A percentile compares a stretch with the other conserved stretches of the same genome.
Conservation (phyloP, 2,329 filamentous ascomycete species). For the Aspergillus fijiensis region DNA sequence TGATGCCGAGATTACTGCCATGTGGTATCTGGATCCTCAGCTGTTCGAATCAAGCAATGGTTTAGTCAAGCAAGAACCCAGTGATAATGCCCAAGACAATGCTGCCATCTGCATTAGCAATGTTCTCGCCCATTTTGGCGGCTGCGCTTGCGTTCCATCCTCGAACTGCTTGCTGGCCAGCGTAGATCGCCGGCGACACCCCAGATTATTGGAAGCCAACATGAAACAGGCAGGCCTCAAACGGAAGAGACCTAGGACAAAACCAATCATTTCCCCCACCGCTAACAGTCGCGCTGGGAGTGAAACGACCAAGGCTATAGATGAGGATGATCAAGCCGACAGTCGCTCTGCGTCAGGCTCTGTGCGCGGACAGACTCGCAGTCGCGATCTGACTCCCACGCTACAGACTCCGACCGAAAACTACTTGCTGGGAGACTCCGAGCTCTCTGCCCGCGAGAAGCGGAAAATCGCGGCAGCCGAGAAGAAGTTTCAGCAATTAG, state of each 20-base stretch:
- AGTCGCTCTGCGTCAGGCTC: slow-evolving; percentile 59
- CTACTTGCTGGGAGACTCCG: slow-evolving; percentile 41
- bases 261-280: slow-evolving; percentile 54
- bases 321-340: slow-evolving; percentile 59
- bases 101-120: slow-evolving; percentile 49
- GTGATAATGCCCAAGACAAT: slow-evolving; percentile 42
- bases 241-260: slow-evolving; percentile 50
- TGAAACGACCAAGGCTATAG: slow-evolving; percentile 52
- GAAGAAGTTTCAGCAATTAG: slow-evolving; percentile 61
- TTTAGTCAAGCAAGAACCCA: slow-evolving; percentile 42
- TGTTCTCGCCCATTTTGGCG: slow-evolving; percentile 50
- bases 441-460: slow-evolving; percentile 61
- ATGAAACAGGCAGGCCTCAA: slow-evolving; percentile 46
- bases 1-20: slow-evolving; percentile 50
- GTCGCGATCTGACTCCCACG: slow-evolving; percentile 62
- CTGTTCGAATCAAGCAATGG: slow-evolving; percentile 40
- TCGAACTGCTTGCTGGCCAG: slow-evolving; percentile 42
- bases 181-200: slow-evolving; percentile 44
- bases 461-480: slow-evolving; percentile 64
- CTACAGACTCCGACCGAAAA: slow-evolving; percentile 46
- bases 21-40: slow-evolving; percentile 49
- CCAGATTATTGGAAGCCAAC: slow-evolving; percentile 32
- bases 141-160: slow-evolving; percentile 46
- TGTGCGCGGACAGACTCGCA: slow-evolving; percentile 55
- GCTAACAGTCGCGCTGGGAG: slow-evolving; percentile 61